These are phyloP conservation scores for Pelargonium cotyledonis DNA, from an alignment of 441 rosid genomes.

Conservation along the genomic window DNA sequence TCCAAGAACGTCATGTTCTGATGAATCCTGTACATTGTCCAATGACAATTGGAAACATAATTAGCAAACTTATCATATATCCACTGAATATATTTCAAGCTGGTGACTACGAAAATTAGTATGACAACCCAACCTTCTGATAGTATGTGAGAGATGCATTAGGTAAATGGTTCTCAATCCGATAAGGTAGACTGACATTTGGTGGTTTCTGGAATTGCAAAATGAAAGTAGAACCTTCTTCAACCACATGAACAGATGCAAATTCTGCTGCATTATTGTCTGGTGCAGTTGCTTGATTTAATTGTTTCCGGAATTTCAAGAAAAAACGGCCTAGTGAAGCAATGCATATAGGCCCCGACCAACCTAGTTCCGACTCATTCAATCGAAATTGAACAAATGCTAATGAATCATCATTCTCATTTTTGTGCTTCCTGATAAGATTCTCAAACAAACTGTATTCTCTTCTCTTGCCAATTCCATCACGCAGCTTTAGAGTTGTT, in stretches of 20 bases:
- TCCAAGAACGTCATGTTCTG: slow-evolving; percentile 73
- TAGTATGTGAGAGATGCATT: slow-evolving; percentile 64
- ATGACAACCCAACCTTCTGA: slow-evolving; percentile 68
- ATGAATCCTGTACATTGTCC: slow-evolving; percentile 57
- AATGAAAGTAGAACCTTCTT: slow-evolving; percentile 79
- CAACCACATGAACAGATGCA: slow-evolving; percentile 72
- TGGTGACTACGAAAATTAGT: slow-evolving; percentile 16
- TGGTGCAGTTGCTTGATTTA: slow-evolving; percentile 39
- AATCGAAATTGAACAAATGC: slow-evolving; percentile 60
- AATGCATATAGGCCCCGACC: slow-evolving; percentile 96
- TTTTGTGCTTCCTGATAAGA: slow-evolving; percentile 71
- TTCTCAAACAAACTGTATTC: slow-evolving; percentile 78
- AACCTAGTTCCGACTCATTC: slow-evolving; percentile 51
- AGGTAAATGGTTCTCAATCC: slow-evolving; percentile 73
- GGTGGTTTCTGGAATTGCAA: slow-evolving; percentile 81
- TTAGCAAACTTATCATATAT: slow-evolving; percentile 15
- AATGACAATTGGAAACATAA: slow-evolving; percentile 13
- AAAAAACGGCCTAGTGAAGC: slow-evolving; percentile 84
- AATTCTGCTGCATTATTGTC: slow-evolving; percentile 38
- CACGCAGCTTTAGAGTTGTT: slow-evolving; percentile 47
- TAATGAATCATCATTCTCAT: slow-evolving; percentile 45
- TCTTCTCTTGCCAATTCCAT: slow-evolving; percentile 41
- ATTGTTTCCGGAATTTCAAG: slow-evolving; percentile 68
- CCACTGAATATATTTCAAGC: slow-evolving; percentile 14
- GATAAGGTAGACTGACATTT: slow-evolving; percentile 62